phyloP scores from a whole-genome alignment of 2,329 filamentous ascomycete genomes.

The Fusarium musae region DNA sequence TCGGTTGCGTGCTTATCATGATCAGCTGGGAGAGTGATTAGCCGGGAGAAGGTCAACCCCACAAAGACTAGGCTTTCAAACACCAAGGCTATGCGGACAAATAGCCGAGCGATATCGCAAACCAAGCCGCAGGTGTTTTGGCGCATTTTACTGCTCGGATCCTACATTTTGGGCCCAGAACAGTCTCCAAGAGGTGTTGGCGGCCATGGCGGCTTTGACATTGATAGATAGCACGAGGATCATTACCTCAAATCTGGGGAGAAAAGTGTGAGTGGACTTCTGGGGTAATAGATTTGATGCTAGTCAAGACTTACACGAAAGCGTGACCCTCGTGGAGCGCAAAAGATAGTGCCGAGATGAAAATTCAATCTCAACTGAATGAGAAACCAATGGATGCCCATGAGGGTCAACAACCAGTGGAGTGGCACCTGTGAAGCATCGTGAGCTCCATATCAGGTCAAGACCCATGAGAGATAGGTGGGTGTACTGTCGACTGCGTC shows the following conservation, averaged over 20 bases:
- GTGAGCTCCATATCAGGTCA: slow-evolving; percentile 35
- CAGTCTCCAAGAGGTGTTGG: slow-evolving; percentile 8
- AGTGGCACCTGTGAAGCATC: slow-evolving; percentile 39
- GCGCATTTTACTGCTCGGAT: slow-evolving; percentile 7
- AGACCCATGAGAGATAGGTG: slow-evolving; percentile 26
- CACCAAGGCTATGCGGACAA: slow-evolving; percentile 18
- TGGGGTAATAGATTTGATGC: slow-evolving; percentile 36
- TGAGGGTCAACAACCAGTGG: slow-evolving; percentile 10
- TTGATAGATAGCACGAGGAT: slow-evolving; percentile 10
- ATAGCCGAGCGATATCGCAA: slow-evolving; percentile 31
- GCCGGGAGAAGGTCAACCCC: slow-evolving; percentile 33
- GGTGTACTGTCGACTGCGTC: neutral
- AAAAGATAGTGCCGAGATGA: slow-evolving; percentile 26
- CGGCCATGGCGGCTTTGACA: slow-evolving; percentile 10
- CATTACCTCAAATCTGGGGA: slow-evolving; percentile 32
- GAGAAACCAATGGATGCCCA: slow-evolving; percentile 16
- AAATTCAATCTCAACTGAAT: slow-evolving; percentile 31
- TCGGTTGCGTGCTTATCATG: slow-evolving; percentile 39
- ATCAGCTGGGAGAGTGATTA: slow-evolving; percentile 35
- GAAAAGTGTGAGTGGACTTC: slow-evolving; percentile 42
- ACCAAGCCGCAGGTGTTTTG: neutral
- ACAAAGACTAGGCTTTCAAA: slow-evolving; percentile 32
- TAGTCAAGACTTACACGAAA: slow-evolving; percentile 12
- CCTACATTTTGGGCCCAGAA: slow-evolving; percentile 11
- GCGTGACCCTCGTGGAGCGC: slow-evolving; percentile 1